phyloP scores from a whole-genome alignment of 345 rosid species.

The Moringa oleifera region DNA sequence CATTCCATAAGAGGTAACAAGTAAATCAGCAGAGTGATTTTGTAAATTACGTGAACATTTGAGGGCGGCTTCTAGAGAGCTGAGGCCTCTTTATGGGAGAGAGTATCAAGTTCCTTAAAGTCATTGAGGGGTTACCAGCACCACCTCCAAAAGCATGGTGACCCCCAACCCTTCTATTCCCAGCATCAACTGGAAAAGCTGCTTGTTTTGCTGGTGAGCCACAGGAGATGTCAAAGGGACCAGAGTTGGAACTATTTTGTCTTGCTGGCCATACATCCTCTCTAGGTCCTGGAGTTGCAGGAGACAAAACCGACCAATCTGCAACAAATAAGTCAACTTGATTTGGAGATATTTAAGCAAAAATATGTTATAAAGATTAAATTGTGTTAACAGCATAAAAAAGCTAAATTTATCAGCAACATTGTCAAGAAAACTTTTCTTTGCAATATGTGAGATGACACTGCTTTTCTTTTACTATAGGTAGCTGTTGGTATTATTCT shows the following conservation, averaged over 20 bases:
- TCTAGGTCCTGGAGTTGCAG: constrained; percentile 92
- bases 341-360: constrained; percentile 44
- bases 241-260: constrained; percentile 67
- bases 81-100: constrained; percentile 95
- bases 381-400: neutral
- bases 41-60: constrained; percentile 63
- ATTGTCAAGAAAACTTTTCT: neutral
- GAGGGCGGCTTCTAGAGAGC: constrained; percentile 67
- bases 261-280: constrained; percentile 91
- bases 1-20: neutral
- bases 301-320: constrained; percentile 79
- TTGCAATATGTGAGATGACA: too few species aligned
- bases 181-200: constrained; percentile 47
- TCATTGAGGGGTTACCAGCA: constrained; percentile 61
- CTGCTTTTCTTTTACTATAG: neutral
- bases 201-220: constrained; percentile 54
- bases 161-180: constrained; percentile 49
- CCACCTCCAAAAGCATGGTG: constrained; percentile 46
- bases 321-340: constrained; percentile 74
- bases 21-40: neutral
- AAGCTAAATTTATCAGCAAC: neutral
- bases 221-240: constrained; percentile 61
- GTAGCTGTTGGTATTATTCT: constrained; percentile 7
- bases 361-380: constrained; percentile 11
- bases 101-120: constrained; percentile 76